Percentiles rank a stretch among this genome's conserved stretches.
Conservation (phyloP, 192 early-diverging fungal species). For the Rhizophagus clarus region DNA sequence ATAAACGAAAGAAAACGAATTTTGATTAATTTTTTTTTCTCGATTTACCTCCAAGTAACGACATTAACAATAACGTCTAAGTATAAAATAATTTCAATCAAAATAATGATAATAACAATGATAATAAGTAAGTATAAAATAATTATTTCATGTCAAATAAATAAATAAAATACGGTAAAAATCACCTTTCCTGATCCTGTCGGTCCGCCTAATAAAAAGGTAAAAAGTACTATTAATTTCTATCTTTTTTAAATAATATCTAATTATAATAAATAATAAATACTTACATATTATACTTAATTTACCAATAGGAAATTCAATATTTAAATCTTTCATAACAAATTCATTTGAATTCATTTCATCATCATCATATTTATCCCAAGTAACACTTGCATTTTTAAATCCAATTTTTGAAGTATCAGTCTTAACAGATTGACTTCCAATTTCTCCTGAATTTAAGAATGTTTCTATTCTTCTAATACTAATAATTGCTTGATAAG, state of each 20-base stretch:
- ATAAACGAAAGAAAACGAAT: not conserved
- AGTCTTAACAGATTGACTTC: constrained; percentile 12
- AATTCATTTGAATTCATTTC: constrained; percentile 43
- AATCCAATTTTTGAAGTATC: constrained; percentile 44
- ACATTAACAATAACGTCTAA: constrained; percentile 45
- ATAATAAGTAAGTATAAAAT: too few relatives aligned
- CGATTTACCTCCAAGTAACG: constrained; percentile 68
- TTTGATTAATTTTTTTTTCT: not conserved
- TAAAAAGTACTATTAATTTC: not conserved
- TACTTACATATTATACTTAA: constrained; percentile 68
- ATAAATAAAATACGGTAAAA: constrained; percentile 56
- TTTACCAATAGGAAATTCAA: constrained; percentile 70
- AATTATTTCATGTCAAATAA: not conserved
- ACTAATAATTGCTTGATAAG: constrained; percentile 60
- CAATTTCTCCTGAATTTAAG: constrained; percentile 69
- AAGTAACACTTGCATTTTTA: constrained; percentile 52
- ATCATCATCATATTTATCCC: constrained; percentile 30
- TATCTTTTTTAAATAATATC: constrained; percentile 12
- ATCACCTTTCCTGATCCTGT: constrained; percentile 92
- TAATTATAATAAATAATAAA: not conserved
- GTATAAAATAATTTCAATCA: constrained; percentile 13
- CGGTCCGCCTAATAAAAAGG: constrained; percentile 52
- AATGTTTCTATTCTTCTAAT: constrained; percentile 73
- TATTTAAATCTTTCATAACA: constrained; percentile 61
- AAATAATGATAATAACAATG: too few relatives aligned